Conservation (phyloP, 495 filamentous ascomycete genomes). For the Clavariopsis aquatica region DNA sequence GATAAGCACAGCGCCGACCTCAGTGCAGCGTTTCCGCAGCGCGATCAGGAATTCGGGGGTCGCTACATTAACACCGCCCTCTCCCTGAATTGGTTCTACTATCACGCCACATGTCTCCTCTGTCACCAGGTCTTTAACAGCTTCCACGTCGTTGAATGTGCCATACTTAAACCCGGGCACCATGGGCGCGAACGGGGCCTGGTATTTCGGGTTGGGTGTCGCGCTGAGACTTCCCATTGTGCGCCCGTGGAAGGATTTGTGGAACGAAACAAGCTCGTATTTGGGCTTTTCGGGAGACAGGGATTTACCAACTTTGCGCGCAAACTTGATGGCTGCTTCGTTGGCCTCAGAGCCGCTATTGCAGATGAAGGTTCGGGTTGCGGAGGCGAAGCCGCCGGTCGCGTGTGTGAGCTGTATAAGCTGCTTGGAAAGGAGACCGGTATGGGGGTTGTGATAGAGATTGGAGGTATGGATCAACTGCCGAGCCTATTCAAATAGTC, state of each 20-base stretch:
- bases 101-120: conserved; percentile 92
- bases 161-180: conserved; percentile 89
- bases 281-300: conserved; percentile 70
- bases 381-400: conserved; percentile 77
- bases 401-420: conserved; percentile 75
- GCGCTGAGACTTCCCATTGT: conserved; percentile 92
- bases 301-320: conserved; percentile 82
- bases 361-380: conserved; percentile 83
- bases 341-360: conserved; percentile 96
- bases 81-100: conserved; percentile 95
- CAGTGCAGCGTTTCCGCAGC: conserved; percentile 75
- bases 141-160: conserved; percentile 75
- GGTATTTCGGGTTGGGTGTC: conserved; percentile 98
- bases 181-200: conserved; percentile 92
- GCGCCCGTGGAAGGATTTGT: conserved; percentile 90
- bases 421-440: conserved; percentile 78
- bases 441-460: conserved; percentile 95
- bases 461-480: conserved; percentile 89
- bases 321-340: conserved; percentile 96
- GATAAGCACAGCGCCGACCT: conserved; percentile 84
- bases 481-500: conserved; percentile 54
- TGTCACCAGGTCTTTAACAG: conserved; percentile 70
- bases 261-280: conserved; percentile 82
- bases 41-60: conserved; percentile 76
- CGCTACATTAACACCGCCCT: conserved; percentile 87